Base-by-base conservation (phyloP, 179 eudicot genomes). In the Patellifolia procumbens region DNA sequence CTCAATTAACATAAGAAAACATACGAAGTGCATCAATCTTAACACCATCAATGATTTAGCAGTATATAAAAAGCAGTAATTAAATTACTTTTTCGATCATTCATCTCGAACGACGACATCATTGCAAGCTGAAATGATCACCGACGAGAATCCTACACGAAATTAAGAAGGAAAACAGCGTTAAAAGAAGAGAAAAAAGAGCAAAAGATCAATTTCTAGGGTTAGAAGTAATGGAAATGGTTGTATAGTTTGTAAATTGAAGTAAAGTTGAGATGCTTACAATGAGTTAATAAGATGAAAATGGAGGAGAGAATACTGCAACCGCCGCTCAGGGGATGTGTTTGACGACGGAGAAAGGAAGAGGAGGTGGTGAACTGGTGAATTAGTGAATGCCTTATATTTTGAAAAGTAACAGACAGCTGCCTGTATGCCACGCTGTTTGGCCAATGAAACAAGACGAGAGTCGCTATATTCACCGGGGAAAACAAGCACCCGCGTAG, bases 31-130 rank as follows among this genome's bases (percentile, higher is more conserved):
- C 11, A 24, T 5, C 13, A 43, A 42, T 68, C 5, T 28, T 29
- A 48, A 28, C 39, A 68, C 17, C 37, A 68, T 28, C 29, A 28
- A 28, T 48, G 6, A 2, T 46, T 12, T 46, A 12, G 10, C 12
- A 1, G 10, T 52, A 9, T 15, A 37, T 70, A 19, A 31, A 24
- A 26, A 5, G 19, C 6, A 46, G 58, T n/a, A n/a, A 37, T 28
- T 7, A 43, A 56, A 87, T 85, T 73, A 88, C 91, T 88, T 79
- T 87, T 88, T 20, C 77, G 78, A 66, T 88, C 89, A 73, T 87
- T 81, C 90, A 88, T 88, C 78, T 88, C 91, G 56, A 86, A 83
- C n/a, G 91, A 86, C 31, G 85, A 56, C 91, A 88, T 88, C 22
- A 35, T 81, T 76, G 62, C 59, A 76, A 15, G 59, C 68, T 39